Evolutionary conservation across 768 basidiomycete genomes (phyloP).

Genomic region (Termitomyces eurrhizus): DNA sequence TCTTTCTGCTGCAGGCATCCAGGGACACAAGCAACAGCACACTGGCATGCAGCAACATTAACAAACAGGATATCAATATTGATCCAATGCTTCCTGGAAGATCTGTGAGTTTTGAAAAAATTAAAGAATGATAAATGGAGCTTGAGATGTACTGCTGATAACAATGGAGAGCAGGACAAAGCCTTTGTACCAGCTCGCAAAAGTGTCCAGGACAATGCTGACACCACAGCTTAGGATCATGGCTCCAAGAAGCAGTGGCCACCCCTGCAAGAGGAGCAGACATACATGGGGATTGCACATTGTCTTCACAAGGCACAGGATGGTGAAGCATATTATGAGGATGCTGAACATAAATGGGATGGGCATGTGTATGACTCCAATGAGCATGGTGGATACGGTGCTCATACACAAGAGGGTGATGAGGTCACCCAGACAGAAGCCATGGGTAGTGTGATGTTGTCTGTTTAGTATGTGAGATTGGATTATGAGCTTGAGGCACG

Average conservation of each 20-base stretch:
- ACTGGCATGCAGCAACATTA: conserved; percentile 78
- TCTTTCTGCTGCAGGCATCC: conserved; percentile 14
- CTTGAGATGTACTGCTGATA: conserved; percentile 62
- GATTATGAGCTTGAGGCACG: not conserved
- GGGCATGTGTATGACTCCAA: conserved; percentile 60
- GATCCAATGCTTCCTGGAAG: conserved; percentile 88
- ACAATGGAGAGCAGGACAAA: conserved; percentile 86
- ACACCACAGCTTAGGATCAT: conserved; percentile 87
- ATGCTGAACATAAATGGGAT: conserved; percentile 57
- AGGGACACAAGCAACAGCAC: conserved; percentile 30
- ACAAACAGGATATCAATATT: conserved; percentile 87
- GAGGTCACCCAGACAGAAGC: conserved; percentile 93
- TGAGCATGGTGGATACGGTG: conserved; percentile 68
- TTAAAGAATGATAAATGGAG: not conserved
- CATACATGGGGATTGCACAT: conserved; percentile 65
- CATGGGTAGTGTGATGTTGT: conserved; percentile 94
- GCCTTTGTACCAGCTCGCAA: conserved; percentile 83
- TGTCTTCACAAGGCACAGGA: conserved; percentile 51
- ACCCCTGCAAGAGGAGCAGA: conserved; percentile 77
- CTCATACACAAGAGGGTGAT: conserved; percentile 85
- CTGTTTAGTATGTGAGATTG: conserved; percentile 31
- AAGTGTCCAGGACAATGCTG: conserved; percentile 87
- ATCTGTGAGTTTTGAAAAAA: conserved; percentile 34
- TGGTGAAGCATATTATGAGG: conserved; percentile 42
- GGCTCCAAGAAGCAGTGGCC: conserved; percentile 84